Base-by-base conservation (phyloP, 257 asterid genomes). In the Rehmannia glutinosa region DNA sequence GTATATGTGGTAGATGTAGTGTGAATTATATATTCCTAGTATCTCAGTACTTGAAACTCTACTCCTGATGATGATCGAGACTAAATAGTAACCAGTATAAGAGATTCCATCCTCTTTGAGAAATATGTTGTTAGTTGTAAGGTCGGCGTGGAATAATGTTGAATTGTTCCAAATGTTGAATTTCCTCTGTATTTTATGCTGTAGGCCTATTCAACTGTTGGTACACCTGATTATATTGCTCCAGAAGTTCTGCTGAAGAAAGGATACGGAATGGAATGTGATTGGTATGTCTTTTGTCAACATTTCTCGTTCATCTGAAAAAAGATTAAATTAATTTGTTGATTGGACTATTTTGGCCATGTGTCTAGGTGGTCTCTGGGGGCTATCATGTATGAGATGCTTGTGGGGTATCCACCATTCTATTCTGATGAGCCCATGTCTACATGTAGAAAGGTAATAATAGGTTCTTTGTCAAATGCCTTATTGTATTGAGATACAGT, bases 371-470 rank as follows among this genome's bases (percentile, higher is more conserved):
- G 98, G 98, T 92, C 98, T 72, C 90, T 92, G 64, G 98, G 98
- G 69, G 97, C 98, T 50, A 92, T 92, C 78, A 89, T 89, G 98
- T 92, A 89, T 69, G 98, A 92, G 81, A 92, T 92, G 98, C 95
- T 92, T 9, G 96, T 93, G 46, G 98, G 98, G 35, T 93, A 83
- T 81, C 98, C 98, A 19, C 98, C 98, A 28, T 93, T 93, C 78
- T 93, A 90, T 78, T 93, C 98, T 1, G 98, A 93, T 71, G 97
- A 93, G 76, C 98, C 98, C 63, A 93, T 90, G 98, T 77, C 95
- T 35, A 93, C 98, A 43, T 93, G 98, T 68, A 86, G 98, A 68
- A 93, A 93, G 98, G 98, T 93, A 82, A 72, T 61, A 28, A 77
- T 73, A 75, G 56, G 38, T 57, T 58, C 41, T 21, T 25, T 41